Conservation (phyloP, 257 asterid species). For the Rhazya stricta region DNA sequence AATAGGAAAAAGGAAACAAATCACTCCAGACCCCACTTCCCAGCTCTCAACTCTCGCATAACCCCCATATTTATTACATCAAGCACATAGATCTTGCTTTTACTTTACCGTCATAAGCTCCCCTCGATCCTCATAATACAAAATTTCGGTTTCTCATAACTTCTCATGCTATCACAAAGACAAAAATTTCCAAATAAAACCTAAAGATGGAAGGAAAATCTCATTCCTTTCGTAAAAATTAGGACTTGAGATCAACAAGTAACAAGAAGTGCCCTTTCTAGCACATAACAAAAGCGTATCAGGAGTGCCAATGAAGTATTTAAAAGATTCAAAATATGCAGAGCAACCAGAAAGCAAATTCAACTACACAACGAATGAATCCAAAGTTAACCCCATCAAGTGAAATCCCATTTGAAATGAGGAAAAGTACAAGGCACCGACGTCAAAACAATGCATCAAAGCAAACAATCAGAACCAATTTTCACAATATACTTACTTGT, state of each 20-base stretch:
- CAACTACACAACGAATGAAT: background rate
- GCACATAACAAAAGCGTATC: background rate
- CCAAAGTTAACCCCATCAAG: background rate
- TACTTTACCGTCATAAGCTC: background rate
- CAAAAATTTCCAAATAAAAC: background rate
- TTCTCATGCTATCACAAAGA: background rate
- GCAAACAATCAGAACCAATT: background rate
- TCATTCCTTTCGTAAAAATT: background rate
- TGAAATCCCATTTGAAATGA: background rate
- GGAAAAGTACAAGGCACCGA: background rate
- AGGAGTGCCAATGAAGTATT: background rate
- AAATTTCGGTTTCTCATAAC: background rate
- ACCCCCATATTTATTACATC: background rate
- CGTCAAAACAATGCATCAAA: background rate
- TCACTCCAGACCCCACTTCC: background rate
- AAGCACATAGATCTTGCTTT: background rate
- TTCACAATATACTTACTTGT: background rate
- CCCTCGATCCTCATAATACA: background rate
- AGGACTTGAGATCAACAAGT: background rate
- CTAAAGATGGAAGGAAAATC: background rate
- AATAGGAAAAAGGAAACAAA: background rate
- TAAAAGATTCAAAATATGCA: conserved; percentile 1
- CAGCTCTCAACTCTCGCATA: background rate
- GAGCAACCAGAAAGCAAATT: background rate
- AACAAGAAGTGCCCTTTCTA: background rate